Base-by-base conservation (phyloP, 192 early-diverging fungal species). In the Coemansia sp. region DNA sequence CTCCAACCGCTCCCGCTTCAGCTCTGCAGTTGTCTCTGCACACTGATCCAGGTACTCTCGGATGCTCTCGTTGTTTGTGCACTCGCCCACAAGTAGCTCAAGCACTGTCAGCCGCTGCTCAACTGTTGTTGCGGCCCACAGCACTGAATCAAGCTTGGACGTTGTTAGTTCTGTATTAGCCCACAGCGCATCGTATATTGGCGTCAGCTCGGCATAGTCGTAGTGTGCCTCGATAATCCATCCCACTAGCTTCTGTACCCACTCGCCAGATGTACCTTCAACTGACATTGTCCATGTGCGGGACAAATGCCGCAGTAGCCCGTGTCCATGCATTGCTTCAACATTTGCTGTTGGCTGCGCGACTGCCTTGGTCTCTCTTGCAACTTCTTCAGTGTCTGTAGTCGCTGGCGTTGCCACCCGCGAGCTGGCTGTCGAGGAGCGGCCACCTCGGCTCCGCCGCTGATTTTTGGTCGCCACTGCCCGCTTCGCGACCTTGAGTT, bases 1-100 rank as follows among this genome's bases (percentile, higher is more conserved):
- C 39, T 94, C 92, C 12, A 90, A 71, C 49, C 87, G 86, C 71
- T 94, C 87, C 63, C 90, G 89, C 49, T 87, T 84, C 50, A 93
- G 75, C 49, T 89, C 92, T 0, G 84, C 84, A 21, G 85, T 74
- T 8, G 88, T 67, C 48, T 94, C 90, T 3, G 88, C 74, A 38
- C 87, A 88, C 51, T 88, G 79, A 38, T 93, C 93, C 59, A 93
- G 84, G 70, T 88, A 92, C 27, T 79, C 69, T 19, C 92, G 85
- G 60, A 83, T 67, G 27, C 45, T 38, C 71, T 86, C 82, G 59
- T 84, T 85, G 38, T 75, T 72, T 41, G 78, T 59, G 22, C 87
- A 85, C 64, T 88, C 86, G 22, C 82, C 78, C 29, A 87, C 83
- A 22, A 88, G 69, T 38, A 88, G 85, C 24, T 89, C 84, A 47